A percentile compares a stretch with the other conserved stretches of the same genome.
These are phyloP conservation scores for Citrus glauca DNA, from an alignment of 345 rosid genomes.

Conservation along the genomic window DNA sequence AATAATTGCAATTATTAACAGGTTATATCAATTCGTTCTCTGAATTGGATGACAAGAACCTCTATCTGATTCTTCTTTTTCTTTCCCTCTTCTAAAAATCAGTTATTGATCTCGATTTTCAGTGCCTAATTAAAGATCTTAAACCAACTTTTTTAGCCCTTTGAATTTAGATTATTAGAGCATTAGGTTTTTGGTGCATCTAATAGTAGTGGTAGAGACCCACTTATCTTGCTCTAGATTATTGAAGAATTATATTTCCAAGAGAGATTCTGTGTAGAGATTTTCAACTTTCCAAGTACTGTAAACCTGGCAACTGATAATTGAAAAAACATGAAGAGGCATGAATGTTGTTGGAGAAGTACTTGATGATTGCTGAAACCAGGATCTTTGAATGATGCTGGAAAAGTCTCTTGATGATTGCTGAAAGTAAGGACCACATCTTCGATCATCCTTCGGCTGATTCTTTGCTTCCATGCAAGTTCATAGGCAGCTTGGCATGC, in stretches of 20 bases:
- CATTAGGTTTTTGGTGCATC: neutral
- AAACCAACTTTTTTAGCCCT: neutral
- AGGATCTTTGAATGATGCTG: neutral
- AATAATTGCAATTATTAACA: neutral
- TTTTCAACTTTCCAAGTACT: neutral
- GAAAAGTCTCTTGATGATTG: neutral
- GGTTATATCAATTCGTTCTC: neutral
- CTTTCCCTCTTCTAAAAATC: neutral
- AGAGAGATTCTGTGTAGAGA: neutral
- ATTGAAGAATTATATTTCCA: neutral
- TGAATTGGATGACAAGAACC: neutral
- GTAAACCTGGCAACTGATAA: neutral
- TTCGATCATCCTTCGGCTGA: neutral
- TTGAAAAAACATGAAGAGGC: neutral
- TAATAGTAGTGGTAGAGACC: neutral
- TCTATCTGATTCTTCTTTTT: neutral
- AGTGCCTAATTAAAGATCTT: neutral
- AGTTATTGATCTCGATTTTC: neutral
- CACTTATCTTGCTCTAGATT: neutral
- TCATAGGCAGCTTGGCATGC: neutral
- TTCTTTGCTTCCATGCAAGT: neutral
- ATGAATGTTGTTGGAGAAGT: neutral
- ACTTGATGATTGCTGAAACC: neutral
- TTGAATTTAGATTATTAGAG: neutral
- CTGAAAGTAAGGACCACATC: neutral